Base-by-base conservation (phyloP, 352 stramenopile genomes). In the Elongisporangium anandrum region DNA sequence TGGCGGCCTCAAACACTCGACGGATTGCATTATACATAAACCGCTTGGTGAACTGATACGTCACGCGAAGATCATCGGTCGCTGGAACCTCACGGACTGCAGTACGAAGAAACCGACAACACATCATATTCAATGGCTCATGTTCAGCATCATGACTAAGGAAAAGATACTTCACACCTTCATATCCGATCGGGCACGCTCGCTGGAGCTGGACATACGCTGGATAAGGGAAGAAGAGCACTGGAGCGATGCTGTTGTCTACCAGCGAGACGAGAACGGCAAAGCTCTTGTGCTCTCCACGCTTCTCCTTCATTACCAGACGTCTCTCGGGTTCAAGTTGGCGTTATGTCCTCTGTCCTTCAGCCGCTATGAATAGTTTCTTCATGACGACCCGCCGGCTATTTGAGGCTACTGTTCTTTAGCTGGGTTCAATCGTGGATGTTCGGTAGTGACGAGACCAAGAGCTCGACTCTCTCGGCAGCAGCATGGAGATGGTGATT, bases 1-100 rank as follows among this genome's bases (percentile, higher is more conserved):
- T 75, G 4, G 73, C 78, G 15, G 68, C 59, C 13, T 77, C 74
- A 20, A 92, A 79, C 1, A 73, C 68, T 20, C 89, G 74, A 7
- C 71, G 64, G 55, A 92, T 85, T 4, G 80, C 83, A 41, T 90
- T 90, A 61, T 90, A 92, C 72, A 90, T 82, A 65, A 85, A 92
- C 1, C 83, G 72, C 56, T 86, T 87, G 7, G 77, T 85, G n/a
- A 72, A 77, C 7, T 74, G 63, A n/a, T 87, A 89, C 1, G 65
- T 69, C 16, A 90, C 63, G 6, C 71, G 69, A 23, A 81, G 13
- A 34, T 64, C 61, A 19, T 63, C 65, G 16, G 58, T 50, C 5
- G 17, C 53, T 17, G 55, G 53, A 4, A 82, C 41, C 48, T 78
- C 60, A 5, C 54, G 73, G 19, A 87, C 75, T 86, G 47, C 47